These are phyloP conservation scores for Phoma herbarum DNA, from an alignment of 2,329 filamentous ascomycete genomes.

Conservation along the genomic window DNA sequence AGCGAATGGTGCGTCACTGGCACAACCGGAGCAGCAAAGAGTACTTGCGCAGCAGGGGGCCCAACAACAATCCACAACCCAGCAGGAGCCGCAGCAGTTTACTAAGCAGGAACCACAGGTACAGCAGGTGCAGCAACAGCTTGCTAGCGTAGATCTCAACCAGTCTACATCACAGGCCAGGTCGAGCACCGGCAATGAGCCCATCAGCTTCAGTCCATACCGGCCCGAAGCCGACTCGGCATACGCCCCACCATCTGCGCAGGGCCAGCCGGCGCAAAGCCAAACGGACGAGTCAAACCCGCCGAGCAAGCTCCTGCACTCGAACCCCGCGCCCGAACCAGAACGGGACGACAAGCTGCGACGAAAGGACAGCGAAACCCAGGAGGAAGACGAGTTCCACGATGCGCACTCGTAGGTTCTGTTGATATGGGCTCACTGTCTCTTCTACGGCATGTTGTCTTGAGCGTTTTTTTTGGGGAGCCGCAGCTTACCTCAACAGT, in stretches of 20 bases:
- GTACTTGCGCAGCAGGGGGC: slow-evolving; percentile 13
- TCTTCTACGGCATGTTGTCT: slow-evolving; percentile 13
- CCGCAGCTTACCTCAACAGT: slow-evolving; percentile 21
- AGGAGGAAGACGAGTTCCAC: slow-evolving; percentile 58
- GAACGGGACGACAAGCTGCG: slow-evolving; percentile 31
- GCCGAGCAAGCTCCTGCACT: slow-evolving; percentile 40
- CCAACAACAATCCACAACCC: slow-evolving; percentile 3
- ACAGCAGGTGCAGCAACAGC: slow-evolving; percentile 21
- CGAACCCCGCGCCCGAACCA: slow-evolving; percentile 33
- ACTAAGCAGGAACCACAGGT: slow-evolving; percentile 17
- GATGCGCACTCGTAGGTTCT: slow-evolving; percentile 54
- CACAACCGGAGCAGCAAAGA: slow-evolving; percentile 8
- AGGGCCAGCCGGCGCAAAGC: slow-evolving; percentile 8
- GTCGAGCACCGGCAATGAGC: slow-evolving; percentile 4
- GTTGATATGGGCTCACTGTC: slow-evolving; percentile 7
- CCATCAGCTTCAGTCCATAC: slow-evolving; percentile 14
- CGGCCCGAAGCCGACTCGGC: slow-evolving; percentile 6
- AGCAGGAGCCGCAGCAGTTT: slow-evolving; percentile 5
- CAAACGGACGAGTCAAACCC: slow-evolving; percentile 32
- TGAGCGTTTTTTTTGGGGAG: slow-evolving; percentile 14
- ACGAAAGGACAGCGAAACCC: slow-evolving; percentile 54
- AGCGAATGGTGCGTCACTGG: slow-evolving; percentile 15
- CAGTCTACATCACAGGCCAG: slow-evolving; percentile 23
- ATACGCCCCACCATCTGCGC: slow-evolving; percentile 3
- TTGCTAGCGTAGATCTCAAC: slow-evolving; percentile 19